Evolutionary conservation across 495 filamentous ascomycete species (phyloP), one percentile per base, ranked within the genome.

Genomic region (Halenospora varia): DNA sequence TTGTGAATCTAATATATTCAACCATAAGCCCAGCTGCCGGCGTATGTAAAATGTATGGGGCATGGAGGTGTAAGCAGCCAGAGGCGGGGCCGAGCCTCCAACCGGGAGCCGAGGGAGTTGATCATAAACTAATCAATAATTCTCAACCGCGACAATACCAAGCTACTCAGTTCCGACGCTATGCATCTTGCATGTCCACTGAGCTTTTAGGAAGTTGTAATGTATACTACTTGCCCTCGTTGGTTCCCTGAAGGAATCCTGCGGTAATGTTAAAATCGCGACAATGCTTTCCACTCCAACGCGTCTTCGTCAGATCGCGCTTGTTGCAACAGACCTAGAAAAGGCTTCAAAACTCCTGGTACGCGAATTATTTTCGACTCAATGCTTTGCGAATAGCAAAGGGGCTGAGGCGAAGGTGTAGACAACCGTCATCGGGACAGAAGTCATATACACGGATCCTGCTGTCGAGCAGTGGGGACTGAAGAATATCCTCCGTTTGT

Each of bases 231-330:
- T n/a, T n/a, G n/a, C n/a, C n/a, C n/a, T n/a, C n/a, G n/a, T n/a
- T n/a, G n/a, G n/a, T n/a, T n/a, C n/a, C n/a, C n/a, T n/a, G n/a
- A n/a, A n/a, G n/a, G n/a, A n/a, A n/a, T n/a, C n/a, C n/a, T n/a
- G n/a, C n/a, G n/a, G n/a, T n/a, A n/a, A n/a, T n/a, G n/a, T n/a
- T n/a, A n/a, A n/a, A n/a, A n/a, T n/a, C n/a, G n/a, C n/a, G n/a
- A n/a, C 29, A 35, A 35, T 35, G 29, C 29, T 13, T 6, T 35
- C 29, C 4, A 35, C 29, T 6, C 29, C 29, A 13, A 60, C 57
- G 9, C 62, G 62, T 42, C 50, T 61, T 13, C 62, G 62, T 9
- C 62, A 61, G 22, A 60, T 64, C 25, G 62, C 57, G 10, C 53
- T 61, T 1, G 57, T 60, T 1, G 62, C 57, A 10, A 25, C 53